Conservation (phyloP, 176 grass and related monocot genomes). For the Oryza glaberrima region DNA sequence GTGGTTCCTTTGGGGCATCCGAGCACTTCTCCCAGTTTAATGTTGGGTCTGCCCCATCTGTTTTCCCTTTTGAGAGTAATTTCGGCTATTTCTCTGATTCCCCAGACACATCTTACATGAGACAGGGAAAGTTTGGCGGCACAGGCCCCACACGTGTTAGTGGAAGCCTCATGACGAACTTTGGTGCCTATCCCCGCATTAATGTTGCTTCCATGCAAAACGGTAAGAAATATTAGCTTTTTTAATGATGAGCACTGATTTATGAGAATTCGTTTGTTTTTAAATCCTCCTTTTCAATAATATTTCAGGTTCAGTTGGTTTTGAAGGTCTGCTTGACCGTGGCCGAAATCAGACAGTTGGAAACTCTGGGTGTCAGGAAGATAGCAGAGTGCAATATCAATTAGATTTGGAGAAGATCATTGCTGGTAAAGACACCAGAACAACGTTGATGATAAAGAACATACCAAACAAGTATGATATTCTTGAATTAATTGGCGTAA, state of each 20-base stretch:
- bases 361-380: constrained; percentile 39
- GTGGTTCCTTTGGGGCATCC: constrained; percentile 36
- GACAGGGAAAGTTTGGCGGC: constrained; percentile 42
- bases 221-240: constrained; percentile 39
- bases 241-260: constrained; percentile 4
- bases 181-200: constrained; percentile 7
- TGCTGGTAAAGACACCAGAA: constrained; percentile 49
- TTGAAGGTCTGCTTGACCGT: constrained; percentile 44
- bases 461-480: constrained; percentile 60
- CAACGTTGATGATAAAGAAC: constrained; percentile 67
- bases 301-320: constrained; percentile 28
- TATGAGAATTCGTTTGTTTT: constrained; percentile 12
- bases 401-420: constrained; percentile 64
- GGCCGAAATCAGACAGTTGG: constrained; percentile 26
- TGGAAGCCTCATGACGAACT: constrained; percentile 33
- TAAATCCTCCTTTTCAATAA: constrained; percentile 34
- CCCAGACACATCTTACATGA: constrained; percentile 45
- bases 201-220: constrained; percentile 30
- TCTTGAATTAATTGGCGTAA: neutral
- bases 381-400: constrained; percentile 55
- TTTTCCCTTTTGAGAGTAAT: constrained; percentile 44
- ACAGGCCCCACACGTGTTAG: constrained; percentile 36
- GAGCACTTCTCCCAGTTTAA: constrained; percentile 28
- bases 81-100: constrained; percentile 46
- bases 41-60: constrained; percentile 57